A percentile compares a stretch with the other conserved stretches of the same genome.
Conservation (phyloP, 2,329 filamentous ascomycete genomes). For the Cytospora piceae region DNA sequence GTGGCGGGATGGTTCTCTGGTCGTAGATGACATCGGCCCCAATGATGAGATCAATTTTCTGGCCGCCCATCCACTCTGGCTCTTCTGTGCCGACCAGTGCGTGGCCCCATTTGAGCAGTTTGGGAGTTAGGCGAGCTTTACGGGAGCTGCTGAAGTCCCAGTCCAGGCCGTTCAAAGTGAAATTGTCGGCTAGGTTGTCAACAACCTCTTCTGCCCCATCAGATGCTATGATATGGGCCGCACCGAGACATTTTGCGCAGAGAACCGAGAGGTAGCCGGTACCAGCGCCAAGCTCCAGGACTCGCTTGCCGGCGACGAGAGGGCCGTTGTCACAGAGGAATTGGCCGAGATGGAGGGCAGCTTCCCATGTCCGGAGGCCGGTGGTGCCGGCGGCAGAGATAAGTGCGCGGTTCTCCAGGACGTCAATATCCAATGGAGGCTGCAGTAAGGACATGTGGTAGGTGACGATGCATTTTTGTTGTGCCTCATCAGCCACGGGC, state of each 20-base stretch:
- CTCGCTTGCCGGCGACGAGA: constrained; percentile 55
- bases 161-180: constrained; percentile 69
- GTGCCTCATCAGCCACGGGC: constrained; percentile 67
- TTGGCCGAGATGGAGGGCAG: constrained; percentile 72
- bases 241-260: constrained; percentile 68
- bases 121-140: constrained; percentile 48
- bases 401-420: constrained; percentile 70
- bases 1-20: constrained; percentile 60
- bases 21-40: constrained; percentile 84
- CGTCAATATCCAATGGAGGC: constrained; percentile 51
- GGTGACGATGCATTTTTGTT: constrained; percentile 75
- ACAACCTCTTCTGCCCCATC: constrained; percentile 77
- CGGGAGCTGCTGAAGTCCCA: constrained; percentile 34
- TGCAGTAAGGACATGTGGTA: constrained; percentile 58
- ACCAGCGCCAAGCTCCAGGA: constrained; percentile 76
- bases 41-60: constrained; percentile 64
- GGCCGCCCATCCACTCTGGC: constrained; percentile 52
- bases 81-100: constrained; percentile 62
- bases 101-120: constrained; percentile 68
- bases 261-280: constrained; percentile 77
- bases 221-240: constrained; percentile 66
- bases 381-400: constrained; percentile 75
- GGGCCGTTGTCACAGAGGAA: constrained; percentile 60
- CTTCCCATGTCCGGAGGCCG: constrained; percentile 81
- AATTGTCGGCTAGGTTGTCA: constrained; percentile 66